A percentile compares a stretch with the other conserved stretches of the same genome.
Evolutionary conservation across 225 moss, liverwort and hornwort species (phyloP).

Genomic region (Bryum argenteum): DNA sequence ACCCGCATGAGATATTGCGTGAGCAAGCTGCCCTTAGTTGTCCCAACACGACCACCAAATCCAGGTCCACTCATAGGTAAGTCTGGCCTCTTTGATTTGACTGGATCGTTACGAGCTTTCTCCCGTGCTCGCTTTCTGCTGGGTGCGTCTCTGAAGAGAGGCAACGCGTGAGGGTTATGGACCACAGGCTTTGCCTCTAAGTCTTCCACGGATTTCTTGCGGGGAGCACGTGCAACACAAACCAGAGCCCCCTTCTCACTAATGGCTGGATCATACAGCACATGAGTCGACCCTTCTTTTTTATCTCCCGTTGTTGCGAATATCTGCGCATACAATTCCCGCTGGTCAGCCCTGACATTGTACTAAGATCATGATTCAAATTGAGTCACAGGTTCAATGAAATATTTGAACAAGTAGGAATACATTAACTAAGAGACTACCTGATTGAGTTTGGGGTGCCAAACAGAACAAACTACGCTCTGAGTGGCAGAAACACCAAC

Average conservation of each 20-base stretch:
- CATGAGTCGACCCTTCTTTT: constrained; percentile 73
- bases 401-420: not conserved
- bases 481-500: constrained; percentile 85
- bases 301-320: constrained; percentile 91
- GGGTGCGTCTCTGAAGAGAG: constrained; percentile 93
- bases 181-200: constrained; percentile 83
- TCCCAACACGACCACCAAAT: constrained; percentile 96
- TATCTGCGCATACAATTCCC: constrained; percentile 54
- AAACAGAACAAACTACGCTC: constrained; percentile 81
- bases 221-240: constrained; percentile 91
- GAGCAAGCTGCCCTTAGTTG: constrained; percentile 93
- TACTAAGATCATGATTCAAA: not conserved
- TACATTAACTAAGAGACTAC: constrained; percentile 33
- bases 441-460: constrained; percentile 99
- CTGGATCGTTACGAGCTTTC: constrained; percentile 86
- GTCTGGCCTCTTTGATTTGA: constrained; percentile 92
- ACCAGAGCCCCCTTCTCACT: constrained; percentile 96
- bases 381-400: not conserved
- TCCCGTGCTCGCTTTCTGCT: constrained; percentile 95
- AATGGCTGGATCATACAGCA: constrained; percentile 88
- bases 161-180: constrained; percentile 95
- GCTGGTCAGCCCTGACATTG: not conserved
- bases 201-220: constrained; percentile 92
- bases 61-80: constrained; percentile 96
- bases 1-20: constrained; percentile 99